Evolutionary conservation across 352 stramenopile genomes (phyloP).

Genomic region (Phytophthora boehmeriae): DNA sequence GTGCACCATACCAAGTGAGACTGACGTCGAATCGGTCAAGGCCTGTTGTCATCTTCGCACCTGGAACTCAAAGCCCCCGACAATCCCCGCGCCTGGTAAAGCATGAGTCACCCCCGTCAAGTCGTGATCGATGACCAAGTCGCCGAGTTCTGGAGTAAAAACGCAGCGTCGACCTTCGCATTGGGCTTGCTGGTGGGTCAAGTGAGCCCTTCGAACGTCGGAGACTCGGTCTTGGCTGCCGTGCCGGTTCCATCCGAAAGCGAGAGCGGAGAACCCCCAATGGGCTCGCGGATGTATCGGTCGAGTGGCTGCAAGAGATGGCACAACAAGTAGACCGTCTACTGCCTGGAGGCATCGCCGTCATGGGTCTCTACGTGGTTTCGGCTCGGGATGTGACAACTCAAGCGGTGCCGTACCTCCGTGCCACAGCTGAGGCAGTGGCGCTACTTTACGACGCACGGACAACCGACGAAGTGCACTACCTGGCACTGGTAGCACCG

Average conservation of each 20-base stretch:
- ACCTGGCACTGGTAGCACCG: conserved; percentile 48
- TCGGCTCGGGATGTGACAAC: conserved; percentile 37
- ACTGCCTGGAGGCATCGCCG: conserved; percentile 56
- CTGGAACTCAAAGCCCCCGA: background rate
- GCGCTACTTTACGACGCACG: conserved; percentile 19
- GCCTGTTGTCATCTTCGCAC: conserved; percentile 1
- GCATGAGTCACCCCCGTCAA: conserved; percentile 38
- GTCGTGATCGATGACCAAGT: conserved; percentile 39
- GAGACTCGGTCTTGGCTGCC: conserved; percentile 54
- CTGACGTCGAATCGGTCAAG: conserved; percentile 1
- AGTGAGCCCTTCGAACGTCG: conserved; percentile 32
- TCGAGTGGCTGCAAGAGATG: conserved; percentile 70
- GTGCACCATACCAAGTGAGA: background rate
- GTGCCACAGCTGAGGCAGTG: conserved; percentile 48
- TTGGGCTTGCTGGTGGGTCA: conserved; percentile 71
- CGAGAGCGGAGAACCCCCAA: conserved; percentile 35
- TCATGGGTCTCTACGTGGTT: conserved; percentile 68
- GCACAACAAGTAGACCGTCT: conserved; percentile 73
- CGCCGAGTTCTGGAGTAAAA: conserved; percentile 24
- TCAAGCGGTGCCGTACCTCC: conserved; percentile 57
- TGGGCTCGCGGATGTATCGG: conserved; percentile 57
- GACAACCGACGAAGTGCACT: conserved; percentile 36
- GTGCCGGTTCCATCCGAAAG: conserved; percentile 58
- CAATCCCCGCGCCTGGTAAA: background rate
- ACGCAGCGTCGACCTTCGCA: conserved; percentile 39